A percentile compares a stretch with the other conserved stretches of the same genome.
Conservation (phyloP, 176 grass and related monocot species). For the Ensete glaucum region DNA sequence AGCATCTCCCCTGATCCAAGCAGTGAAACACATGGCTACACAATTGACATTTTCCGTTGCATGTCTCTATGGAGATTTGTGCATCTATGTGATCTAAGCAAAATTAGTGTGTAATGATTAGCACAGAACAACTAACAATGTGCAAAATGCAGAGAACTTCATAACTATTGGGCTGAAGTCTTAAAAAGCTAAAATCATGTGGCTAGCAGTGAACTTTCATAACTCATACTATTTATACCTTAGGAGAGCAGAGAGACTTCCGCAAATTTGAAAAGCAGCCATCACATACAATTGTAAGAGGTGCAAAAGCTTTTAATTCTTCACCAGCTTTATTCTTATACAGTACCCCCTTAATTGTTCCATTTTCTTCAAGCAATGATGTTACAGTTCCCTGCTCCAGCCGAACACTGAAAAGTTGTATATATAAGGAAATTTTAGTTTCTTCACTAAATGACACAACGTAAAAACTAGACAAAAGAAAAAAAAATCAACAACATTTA, state of each 20-base stretch:
- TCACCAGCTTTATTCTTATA: slow-evolving; percentile 86
- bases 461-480: not conserved
- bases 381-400: slow-evolving; percentile 95
- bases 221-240: slow-evolving; percentile 35
- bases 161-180: not conserved
- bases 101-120: not conserved
- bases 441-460: not conserved
- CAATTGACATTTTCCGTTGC: not conserved
- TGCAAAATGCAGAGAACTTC: not conserved
- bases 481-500: not conserved
- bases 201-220: not conserved
- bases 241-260: slow-evolving; percentile 71
- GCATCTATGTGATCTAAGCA: not conserved
- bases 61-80: not conserved
- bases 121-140: not conserved
- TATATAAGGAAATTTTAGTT: not conserved
- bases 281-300: slow-evolving; percentile 92
- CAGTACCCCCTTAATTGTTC: slow-evolving; percentile 70
- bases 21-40: not conserved
- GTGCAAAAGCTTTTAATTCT: slow-evolving; percentile 76
- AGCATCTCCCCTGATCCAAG: not conserved
- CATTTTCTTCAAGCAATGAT: slow-evolving; percentile 84
- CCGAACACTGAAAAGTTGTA: slow-evolving; percentile 43
- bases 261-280: slow-evolving; percentile 93
- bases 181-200: not conserved